Evolutionary conservation across 192 early-diverging fungal species (phyloP).

Genomic region (Fimicolochytrium jonesii): DNA sequence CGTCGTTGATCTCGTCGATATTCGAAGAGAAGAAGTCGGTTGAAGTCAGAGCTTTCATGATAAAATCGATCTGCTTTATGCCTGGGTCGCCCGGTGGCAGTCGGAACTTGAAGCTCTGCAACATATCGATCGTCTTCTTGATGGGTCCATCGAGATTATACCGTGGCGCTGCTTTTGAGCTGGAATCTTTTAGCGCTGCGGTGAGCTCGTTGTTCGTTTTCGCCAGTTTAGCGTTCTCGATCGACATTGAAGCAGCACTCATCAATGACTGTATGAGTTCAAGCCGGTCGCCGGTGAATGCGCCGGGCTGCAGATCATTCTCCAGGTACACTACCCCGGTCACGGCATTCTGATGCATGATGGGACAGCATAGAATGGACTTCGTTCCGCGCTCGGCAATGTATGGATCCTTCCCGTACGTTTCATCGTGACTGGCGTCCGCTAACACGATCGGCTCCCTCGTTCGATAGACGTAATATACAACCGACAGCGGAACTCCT

Average conservation of each 20-base stretch:
- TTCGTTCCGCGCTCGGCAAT: slow-evolving; percentile 32
- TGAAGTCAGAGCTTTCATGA: slow-evolving; percentile 43
- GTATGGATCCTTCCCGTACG: slow-evolving; percentile 41
- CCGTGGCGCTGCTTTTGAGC: slow-evolving; percentile 30
- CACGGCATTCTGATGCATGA: slow-evolving; percentile 43
- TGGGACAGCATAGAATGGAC: slow-evolving; percentile 50
- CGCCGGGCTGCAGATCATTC: slow-evolving; percentile 41
- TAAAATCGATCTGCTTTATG: slow-evolving; percentile 42
- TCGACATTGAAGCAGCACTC: slow-evolving; percentile 45
- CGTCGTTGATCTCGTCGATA: slow-evolving; percentile 52
- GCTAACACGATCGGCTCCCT: slow-evolving; percentile 37
- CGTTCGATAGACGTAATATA: slow-evolving; percentile 40
- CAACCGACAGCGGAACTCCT: slow-evolving; percentile 33
- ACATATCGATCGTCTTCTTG: slow-evolving; percentile 44
- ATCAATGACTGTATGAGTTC: slow-evolving; percentile 48
- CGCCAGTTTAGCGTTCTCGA: slow-evolving; percentile 46
- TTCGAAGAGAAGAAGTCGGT: slow-evolving; percentile 47
- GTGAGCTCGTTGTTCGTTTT: slow-evolving; percentile 46
- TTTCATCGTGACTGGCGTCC: slow-evolving; percentile 32
- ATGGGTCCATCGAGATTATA: slow-evolving; percentile 55
- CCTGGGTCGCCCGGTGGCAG: slow-evolving; percentile 34
- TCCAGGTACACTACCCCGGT: slow-evolving; percentile 49
- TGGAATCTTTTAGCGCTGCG: slow-evolving; percentile 34
- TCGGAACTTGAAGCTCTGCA: slow-evolving; percentile 36
- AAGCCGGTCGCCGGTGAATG: slow-evolving; percentile 38